Conservation (phyloP, 345 rosid genomes). For the Populus ilicifolia region DNA sequence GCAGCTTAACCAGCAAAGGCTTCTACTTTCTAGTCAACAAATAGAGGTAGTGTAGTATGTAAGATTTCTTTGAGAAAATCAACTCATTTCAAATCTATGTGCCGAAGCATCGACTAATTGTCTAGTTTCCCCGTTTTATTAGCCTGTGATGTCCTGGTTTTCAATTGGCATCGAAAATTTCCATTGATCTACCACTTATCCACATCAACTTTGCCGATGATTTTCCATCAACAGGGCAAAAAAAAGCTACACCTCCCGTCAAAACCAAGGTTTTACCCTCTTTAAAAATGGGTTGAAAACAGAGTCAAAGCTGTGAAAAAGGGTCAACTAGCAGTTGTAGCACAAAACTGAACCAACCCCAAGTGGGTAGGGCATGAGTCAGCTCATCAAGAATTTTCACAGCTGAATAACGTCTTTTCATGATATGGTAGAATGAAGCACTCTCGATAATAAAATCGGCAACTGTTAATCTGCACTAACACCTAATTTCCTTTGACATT, state of each 20-base stretch:
- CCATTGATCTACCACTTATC: constrained; percentile 5
- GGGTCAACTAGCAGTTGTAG: not conserved
- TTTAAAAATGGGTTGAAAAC: not conserved
- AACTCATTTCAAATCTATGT: not conserved
- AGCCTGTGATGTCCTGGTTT: not conserved
- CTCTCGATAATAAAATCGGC: not conserved
- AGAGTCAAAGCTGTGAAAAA: not conserved
- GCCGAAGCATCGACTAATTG: not conserved
- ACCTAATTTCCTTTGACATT: constrained; percentile 43
- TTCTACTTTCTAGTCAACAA: not conserved
- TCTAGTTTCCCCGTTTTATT: not conserved
- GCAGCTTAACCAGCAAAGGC: not conserved
- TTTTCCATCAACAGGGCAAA: not conserved
- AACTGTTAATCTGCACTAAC: constrained; percentile 21
- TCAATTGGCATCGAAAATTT: not conserved
- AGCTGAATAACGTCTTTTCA: constrained; percentile 11
- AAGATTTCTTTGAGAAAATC: not conserved
- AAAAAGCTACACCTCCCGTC: constrained; percentile 1
- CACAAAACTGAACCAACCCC: constrained; percentile 5
- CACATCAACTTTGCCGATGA: not conserved
- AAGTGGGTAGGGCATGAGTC: constrained; percentile 26
- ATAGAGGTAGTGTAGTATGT: not conserved
- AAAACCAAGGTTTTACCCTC: constrained; percentile 10
- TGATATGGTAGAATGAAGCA: constrained; percentile 17
- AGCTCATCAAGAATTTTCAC: constrained; percentile 18